Evolutionary conservation across 129 eudicot species (phyloP).

Genomic region (Erigeron canadensis): DNA sequence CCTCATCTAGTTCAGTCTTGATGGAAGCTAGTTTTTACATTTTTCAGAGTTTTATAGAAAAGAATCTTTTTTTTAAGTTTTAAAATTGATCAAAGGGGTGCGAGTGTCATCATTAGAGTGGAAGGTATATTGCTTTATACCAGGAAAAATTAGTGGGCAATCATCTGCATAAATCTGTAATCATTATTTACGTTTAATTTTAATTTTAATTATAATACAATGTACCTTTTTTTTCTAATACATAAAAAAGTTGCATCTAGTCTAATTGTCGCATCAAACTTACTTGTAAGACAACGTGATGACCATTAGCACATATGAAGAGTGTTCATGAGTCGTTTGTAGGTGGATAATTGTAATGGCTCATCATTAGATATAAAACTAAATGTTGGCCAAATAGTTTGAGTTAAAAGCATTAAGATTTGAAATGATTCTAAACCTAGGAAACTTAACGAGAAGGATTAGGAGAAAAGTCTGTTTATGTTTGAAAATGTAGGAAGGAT

Average conservation of each 20-base stretch:
- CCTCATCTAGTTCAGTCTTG: no score
- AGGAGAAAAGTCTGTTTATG: background rate
- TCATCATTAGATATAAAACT: no score
- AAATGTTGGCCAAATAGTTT: no score
- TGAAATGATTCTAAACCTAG: no score
- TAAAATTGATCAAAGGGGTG: constrained; percentile 14
- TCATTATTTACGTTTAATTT: constrained; percentile 29
- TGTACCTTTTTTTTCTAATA: background rate
- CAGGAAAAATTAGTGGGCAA: constrained; percentile 11
- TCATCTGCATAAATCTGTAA: background rate
- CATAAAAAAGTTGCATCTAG: background rate
- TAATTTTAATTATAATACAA: constrained; percentile 8
- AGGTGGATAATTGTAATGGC: no score
- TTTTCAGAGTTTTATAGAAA: no score
- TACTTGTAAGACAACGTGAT: constrained; percentile 18
- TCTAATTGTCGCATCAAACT: constrained; percentile 11
- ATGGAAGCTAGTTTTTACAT: no score
- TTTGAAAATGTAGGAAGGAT: background rate
- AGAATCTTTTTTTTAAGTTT: no score
- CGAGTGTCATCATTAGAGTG: constrained; percentile 47
- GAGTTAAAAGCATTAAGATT: no score
- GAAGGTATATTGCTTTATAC: constrained; percentile 31
- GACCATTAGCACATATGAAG: background rate
- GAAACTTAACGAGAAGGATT: no score
- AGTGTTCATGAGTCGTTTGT: background rate